phyloP scores from a whole-genome alignment of 192 early-diverging fungal species.

The Spizellomyces sp. region DNA sequence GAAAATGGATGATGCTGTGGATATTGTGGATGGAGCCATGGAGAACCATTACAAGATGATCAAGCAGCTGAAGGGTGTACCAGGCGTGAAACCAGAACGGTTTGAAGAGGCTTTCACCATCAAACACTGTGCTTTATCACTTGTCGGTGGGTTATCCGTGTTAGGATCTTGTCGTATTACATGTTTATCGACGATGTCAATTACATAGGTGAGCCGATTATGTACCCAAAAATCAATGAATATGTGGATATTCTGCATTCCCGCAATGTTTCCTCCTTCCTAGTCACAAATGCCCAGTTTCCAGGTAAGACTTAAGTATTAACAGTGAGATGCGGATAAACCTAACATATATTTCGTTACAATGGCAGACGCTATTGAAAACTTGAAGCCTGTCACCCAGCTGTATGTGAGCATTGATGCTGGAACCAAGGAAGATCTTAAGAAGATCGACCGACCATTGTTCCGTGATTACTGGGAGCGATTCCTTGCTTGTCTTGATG shows the following conservation, averaged over 20 bases:
- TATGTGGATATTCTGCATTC: conserved; percentile 69
- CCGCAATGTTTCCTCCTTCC: conserved; percentile 68
- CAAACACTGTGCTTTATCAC: conserved; percentile 67
- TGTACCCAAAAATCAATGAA: conserved; percentile 79
- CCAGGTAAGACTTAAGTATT: conserved; percentile 57
- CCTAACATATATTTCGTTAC: not conserved
- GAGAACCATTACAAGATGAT: conserved; percentile 75
- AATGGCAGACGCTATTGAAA: conserved; percentile 24
- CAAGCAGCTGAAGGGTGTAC: conserved; percentile 74
- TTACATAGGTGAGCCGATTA: conserved; percentile 36
- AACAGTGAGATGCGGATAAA: conserved; percentile 30
- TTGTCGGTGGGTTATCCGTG: conserved; percentile 50
- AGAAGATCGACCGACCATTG: conserved; percentile 74
- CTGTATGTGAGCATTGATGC: conserved; percentile 77
- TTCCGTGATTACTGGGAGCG: conserved; percentile 81
- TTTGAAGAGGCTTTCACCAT: conserved; percentile 69
- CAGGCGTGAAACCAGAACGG: conserved; percentile 73
- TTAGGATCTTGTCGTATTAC: not conserved
- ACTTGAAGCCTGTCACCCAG: conserved; percentile 66
- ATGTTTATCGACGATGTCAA: not conserved
- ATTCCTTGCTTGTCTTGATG: conserved; percentile 64
- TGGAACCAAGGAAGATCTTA: conserved; percentile 72
- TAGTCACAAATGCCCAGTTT: conserved; percentile 79
- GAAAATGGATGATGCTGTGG: conserved; percentile 69
- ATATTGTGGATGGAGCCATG: conserved; percentile 68